Base-by-base conservation (phyloP, 768 basidiomycete genomes). In the Trametes cubensis region DNA sequence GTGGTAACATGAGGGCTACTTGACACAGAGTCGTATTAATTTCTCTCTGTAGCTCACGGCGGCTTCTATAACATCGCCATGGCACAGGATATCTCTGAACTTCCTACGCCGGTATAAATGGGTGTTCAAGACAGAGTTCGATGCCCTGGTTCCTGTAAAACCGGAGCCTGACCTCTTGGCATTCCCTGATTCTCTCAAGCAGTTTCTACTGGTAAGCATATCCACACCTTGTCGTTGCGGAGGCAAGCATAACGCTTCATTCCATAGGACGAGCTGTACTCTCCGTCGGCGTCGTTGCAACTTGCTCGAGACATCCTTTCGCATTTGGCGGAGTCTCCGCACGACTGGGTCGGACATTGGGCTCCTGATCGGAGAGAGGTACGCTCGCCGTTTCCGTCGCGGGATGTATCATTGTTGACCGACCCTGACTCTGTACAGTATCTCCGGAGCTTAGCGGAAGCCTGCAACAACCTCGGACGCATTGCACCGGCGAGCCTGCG, bases 91-190 rank as follows among this genome's bases (percentile, higher is more conserved):
- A 65, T 74, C 79, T 23, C 79, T 85, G 45, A 87, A 85, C 67
- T 86, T 87, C 68, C 71, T 79, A 41, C 80, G 85, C 15, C 81
- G 91, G 39, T 90, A 90, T 67, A 93, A 93, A 69, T 93, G 91
- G 91, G 86, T 89, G 0, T 90, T 86, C 64, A 71, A 77, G 23
- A 74, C 80, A 0, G 83, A 83, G 51, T 90, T 90, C 65, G 82
- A 84, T 6, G 74, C 77, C n/a, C 76, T 82, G 11, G 73, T 71
- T 0, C 74, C 77, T 3, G 78, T 80, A 0, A 69, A 86, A n/a
- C 81, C 78, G 0, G 77, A 82, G n/a, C 88, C 88, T 0, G 79
- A 83, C 47, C 76, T 87, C n/a, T 66, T 77, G 15, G 66, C 74
- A n/a, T 86, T 89, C 64, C 75, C 79, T 13, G 60, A 72, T 0